Base-by-base conservation (phyloP, 306 rosid species). In the Cucurbita argyrosperma region DNA sequence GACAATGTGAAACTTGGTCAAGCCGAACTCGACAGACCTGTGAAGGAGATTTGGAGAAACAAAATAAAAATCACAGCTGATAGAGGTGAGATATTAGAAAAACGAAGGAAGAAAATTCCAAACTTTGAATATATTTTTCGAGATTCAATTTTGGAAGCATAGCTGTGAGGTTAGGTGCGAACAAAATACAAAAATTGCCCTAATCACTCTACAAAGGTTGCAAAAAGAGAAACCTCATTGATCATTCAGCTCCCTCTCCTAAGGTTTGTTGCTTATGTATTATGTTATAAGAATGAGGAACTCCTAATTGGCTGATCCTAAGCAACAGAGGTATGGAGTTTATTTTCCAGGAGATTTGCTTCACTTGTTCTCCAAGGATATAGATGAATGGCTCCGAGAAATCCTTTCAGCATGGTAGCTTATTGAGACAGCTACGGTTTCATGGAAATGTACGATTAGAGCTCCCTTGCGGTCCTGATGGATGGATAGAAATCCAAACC, bases 1-100 rank as follows among this genome's bases (percentile, higher is more conserved):
- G 74, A 77, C 79, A 86, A 81, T 86, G 79, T 23, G 84, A 75
- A 70, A 85, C 85, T 23, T 87, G 90, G 77, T 87, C 90, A 63
- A 90, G 85, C 89, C 87, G 81, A 57, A 87, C 81, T 70, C 73
- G 88, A 77, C 87, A 88, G 62, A 87, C 84, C 97, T 93, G 85
- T 62, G 40, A 53, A 68, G 72, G 67, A 15, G 38, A 49, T 12
- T 74, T 71, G 68, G 72, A 30, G 69, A 61, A 74, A 70, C 49
- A 68, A 56, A 73, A 79, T 80, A 76, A 18, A 60, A 65, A 70
- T 4, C 49, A 79, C 66, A 79, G 47, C n/a, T 8, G 49, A 68
- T 67, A 64, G 73, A 62, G 47, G 7, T 18, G 38, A 45, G 54
- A 66, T 19, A 43, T 52, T 15, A 52, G 21, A 6, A 7, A 6